These are phyloP conservation scores for Scytalidium lignicola DNA, from an alignment of 2,329 filamentous ascomycete species.

Conservation along the genomic window DNA sequence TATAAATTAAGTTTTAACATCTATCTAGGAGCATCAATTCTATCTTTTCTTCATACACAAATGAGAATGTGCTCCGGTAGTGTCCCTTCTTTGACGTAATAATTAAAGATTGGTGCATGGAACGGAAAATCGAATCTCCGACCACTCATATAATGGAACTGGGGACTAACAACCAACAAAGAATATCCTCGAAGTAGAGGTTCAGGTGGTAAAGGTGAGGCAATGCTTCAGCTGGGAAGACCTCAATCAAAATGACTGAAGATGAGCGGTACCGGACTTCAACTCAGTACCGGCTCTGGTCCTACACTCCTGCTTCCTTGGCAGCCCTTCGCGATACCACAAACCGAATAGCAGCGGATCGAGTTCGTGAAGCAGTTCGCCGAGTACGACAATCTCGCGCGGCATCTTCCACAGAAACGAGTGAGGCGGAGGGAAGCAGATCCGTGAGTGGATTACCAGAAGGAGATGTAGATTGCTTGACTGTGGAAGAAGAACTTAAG, in stretches of 20 bases:
- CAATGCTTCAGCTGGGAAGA: background rate
- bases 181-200: too few relatives aligned
- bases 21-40: too few relatives aligned
- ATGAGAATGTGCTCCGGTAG: too few relatives aligned
- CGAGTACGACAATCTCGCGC: constrained; percentile 35
- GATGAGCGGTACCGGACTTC: constrained; percentile 87
- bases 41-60: too few relatives aligned
- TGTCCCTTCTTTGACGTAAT: too few relatives aligned
- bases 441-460: constrained; percentile 16
- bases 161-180: too few relatives aligned
- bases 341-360: constrained; percentile 71
- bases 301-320: constrained; percentile 72
- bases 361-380: constrained; percentile 52
- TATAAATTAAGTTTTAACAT: too few relatives aligned
- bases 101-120: too few relatives aligned
- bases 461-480: constrained; percentile 69
- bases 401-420: constrained; percentile 26
- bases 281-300: constrained; percentile 89
- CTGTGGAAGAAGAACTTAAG: constrained; percentile 73
- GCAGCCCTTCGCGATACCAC: constrained; percentile 69
- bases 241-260: constrained; percentile 43
- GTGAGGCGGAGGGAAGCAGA: constrained; percentile 26
- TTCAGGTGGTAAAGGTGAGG: too few relatives aligned
- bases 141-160: too few relatives aligned
- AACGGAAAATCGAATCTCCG: too few relatives aligned